Conservation (phyloP, 2,329 filamentous ascomycete genomes). For the Xylariales sp. region DNA sequence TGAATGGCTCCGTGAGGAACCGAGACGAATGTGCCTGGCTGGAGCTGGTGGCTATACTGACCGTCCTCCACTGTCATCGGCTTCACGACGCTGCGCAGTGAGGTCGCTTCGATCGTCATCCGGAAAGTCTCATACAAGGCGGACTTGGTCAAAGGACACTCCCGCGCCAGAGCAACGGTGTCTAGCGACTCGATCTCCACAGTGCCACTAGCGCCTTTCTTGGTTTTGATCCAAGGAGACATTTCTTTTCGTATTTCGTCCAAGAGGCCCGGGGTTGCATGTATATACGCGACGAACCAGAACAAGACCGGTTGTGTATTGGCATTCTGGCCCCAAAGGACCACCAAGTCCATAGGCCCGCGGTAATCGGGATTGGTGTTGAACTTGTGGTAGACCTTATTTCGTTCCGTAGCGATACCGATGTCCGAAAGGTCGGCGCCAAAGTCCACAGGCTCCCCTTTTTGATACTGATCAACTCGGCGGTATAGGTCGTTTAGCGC, state of each 20-base stretch:
- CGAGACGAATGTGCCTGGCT: constrained; percentile 10
- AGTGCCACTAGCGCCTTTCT: not conserved
- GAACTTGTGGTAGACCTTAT: constrained; percentile 6
- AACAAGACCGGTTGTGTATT: constrained; percentile 9
- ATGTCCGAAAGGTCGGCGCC: constrained; percentile 14
- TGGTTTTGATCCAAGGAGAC: constrained; percentile 9
- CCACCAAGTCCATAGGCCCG: constrained; percentile 7
- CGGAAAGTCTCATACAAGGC: constrained; percentile 11
- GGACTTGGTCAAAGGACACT: constrained; percentile 13
- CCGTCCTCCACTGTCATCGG: constrained; percentile 10
- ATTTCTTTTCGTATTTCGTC: constrained; percentile 9
- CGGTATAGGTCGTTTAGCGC: constrained; percentile 9
- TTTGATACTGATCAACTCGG: constrained; percentile 11
- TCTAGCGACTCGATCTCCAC: constrained; percentile 5
- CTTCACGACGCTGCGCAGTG: constrained; percentile 10
- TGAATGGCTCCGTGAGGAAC: constrained; percentile 12
- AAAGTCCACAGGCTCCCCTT: constrained; percentile 10
- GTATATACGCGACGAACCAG: constrained; percentile 11
- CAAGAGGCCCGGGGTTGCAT: constrained; percentile 10
- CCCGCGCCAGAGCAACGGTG: constrained; percentile 4
- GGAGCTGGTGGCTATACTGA: constrained; percentile 3
- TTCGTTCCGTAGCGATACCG: constrained; percentile 9
- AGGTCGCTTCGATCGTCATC: constrained; percentile 9
- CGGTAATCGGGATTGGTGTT: constrained; percentile 6
- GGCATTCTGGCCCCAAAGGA: constrained; percentile 10